Evolutionary conservation across 768 basidiomycete genomes (phyloP).

Genomic region (Collybia sordida): DNA sequence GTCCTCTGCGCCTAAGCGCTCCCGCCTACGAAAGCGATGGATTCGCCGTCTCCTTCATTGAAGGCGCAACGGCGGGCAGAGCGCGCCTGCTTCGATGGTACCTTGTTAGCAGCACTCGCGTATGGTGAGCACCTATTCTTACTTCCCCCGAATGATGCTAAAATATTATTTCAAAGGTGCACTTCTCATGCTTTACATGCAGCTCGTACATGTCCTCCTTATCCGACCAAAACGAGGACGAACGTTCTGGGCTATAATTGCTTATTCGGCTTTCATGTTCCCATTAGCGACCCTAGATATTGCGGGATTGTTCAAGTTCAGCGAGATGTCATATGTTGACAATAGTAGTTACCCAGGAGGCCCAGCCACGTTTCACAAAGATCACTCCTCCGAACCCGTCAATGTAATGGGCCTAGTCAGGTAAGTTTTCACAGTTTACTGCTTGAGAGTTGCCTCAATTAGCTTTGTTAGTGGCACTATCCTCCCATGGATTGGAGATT

Average conservation of each 20-base stretch:
- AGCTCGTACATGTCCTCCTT: constrained; percentile 32
- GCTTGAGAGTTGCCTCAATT: not conserved
- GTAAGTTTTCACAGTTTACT: constrained; percentile 17
- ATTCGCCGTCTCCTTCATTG: not conserved
- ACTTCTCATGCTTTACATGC: constrained; percentile 37
- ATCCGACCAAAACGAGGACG: constrained; percentile 33
- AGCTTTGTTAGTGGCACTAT: constrained; percentile 22
- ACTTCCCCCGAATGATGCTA: not conserved
- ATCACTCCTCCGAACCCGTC: constrained; percentile 18
- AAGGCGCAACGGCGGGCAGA: constrained; percentile 11
- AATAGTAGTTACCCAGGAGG: constrained; percentile 14
- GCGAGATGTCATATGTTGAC: constrained; percentile 29
- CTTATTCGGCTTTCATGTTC: constrained; percentile 31
- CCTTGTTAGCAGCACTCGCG: constrained; percentile 28
- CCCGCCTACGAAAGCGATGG: no score
- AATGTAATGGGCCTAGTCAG: constrained; percentile 31
- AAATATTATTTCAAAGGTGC: constrained; percentile 26
- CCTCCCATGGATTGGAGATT: constrained; percentile 34
- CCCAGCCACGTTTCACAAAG: constrained; percentile 12
- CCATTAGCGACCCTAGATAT: constrained; percentile 30
- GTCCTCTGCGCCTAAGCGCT: constrained; percentile 11
- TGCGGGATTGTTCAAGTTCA: constrained; percentile 28
- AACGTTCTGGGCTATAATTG: constrained; percentile 31
- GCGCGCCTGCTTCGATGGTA: constrained; percentile 32
- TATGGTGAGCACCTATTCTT: constrained; percentile 25